Conservation (phyloP, 2,329 filamentous ascomycete genomes). For the Pleoardoris graminearum region DNA sequence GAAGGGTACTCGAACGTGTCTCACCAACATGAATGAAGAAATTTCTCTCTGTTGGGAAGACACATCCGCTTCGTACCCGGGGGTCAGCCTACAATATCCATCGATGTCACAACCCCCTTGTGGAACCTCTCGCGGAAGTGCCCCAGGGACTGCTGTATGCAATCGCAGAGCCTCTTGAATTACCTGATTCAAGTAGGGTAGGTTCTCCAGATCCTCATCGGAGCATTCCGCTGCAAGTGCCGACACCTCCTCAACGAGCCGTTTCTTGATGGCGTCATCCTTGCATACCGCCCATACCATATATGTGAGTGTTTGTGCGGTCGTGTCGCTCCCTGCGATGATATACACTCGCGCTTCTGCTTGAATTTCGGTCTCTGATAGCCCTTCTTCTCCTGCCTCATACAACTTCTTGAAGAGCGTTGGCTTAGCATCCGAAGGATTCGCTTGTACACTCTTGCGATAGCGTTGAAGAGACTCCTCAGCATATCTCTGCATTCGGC, state of each 20-base stretch:
- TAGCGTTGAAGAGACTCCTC: conserved; percentile 15
- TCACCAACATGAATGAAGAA: too few relatives aligned
- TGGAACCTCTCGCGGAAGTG: conserved; percentile 14
- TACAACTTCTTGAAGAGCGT: conserved; percentile 17
- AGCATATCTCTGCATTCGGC: conserved; percentile 9
- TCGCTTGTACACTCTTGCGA: conserved; percentile 3
- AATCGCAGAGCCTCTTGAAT: conserved; percentile 44
- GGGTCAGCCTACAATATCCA: too few relatives aligned
- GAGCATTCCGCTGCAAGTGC: neutral
- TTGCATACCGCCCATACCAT: conserved; percentile 44
- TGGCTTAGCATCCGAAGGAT: conserved; percentile 11
- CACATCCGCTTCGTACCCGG: too few relatives aligned
- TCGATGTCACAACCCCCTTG: conserved; percentile 9
- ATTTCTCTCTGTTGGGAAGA: too few relatives aligned
- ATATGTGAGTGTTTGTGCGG: conserved; percentile 56
- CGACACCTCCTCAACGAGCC: conserved; percentile 15
- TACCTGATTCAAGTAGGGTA: conserved; percentile 36
- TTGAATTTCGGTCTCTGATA: conserved; percentile 10
- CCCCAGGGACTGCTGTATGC: conserved; percentile 39
- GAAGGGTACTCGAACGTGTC: too few relatives aligned
- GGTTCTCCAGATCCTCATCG: conserved; percentile 9
- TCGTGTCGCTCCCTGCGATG: conserved; percentile 58
- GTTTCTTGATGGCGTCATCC: conserved; percentile 6
- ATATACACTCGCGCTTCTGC: conserved; percentile 52
- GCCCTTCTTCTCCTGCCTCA: conserved; percentile 1